A percentile compares a stretch with the other conserved stretches of the same genome.
Evolutionary conservation across 192 early-diverging fungal species (phyloP).

Genomic region (Fimicolochytrium jonesii): DNA sequence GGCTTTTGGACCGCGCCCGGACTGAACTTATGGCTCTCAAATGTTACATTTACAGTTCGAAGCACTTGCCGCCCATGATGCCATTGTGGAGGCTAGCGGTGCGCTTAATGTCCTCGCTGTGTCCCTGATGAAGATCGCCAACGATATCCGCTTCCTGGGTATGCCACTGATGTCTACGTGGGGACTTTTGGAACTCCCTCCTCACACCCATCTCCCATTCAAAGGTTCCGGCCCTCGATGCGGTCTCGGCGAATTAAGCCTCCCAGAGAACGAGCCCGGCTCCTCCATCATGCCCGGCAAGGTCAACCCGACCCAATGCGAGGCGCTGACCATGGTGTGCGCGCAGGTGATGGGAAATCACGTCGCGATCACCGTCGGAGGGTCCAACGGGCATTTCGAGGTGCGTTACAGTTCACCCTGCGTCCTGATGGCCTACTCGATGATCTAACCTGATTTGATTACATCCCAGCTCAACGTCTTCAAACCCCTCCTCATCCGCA

Average conservation of each 20-base stretch:
- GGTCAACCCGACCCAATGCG: conserved; percentile 99
- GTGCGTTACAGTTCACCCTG: conserved; percentile 30
- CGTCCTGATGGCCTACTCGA: neutral
- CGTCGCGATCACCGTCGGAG: conserved; percentile 83
- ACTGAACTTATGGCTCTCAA: too few species aligned
- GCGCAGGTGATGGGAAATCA: conserved; percentile 99
- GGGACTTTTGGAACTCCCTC: neutral
- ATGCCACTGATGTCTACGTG: conserved; percentile 6
- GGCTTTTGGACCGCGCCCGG: too few species aligned
- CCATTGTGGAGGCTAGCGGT: conserved; percentile 92
- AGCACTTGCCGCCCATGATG: conserved; percentile 96
- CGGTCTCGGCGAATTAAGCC: conserved; percentile 89
- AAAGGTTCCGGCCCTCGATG: conserved; percentile 96
- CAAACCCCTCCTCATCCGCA: conserved; percentile 98
- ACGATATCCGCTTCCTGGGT: conserved; percentile 93
- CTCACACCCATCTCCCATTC: conserved; percentile 24
- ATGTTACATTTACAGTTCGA: conserved; percentile 83
- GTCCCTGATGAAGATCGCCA: conserved; percentile 99
- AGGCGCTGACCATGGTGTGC: conserved; percentile 99
- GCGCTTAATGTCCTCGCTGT: conserved; percentile 91
- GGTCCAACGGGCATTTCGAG: conserved; percentile 96
- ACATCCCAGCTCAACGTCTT: conserved; percentile 84
- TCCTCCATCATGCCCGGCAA: conserved; percentile 99
- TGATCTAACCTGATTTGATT: neutral
- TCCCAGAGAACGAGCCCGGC: conserved; percentile 99